Evolutionary conservation across 192 early-diverging fungal species (phyloP), one percentile per base, ranked within the genome.

Genomic region (Dispira parvispora): DNA sequence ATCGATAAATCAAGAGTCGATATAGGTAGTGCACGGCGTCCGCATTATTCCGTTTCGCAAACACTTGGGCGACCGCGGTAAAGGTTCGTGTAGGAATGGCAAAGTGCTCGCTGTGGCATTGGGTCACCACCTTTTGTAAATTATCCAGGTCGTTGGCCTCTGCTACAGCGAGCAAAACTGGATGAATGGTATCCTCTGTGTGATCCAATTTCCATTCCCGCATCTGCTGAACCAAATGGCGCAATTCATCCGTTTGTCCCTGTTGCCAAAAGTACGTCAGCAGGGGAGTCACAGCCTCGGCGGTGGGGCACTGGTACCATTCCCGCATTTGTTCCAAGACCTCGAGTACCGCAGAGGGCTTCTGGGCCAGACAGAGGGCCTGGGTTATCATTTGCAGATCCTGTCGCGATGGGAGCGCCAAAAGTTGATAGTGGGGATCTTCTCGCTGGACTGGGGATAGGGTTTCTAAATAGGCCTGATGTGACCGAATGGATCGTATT

Each of bases 1-100:
- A 21, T 3, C 28, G 25, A 28, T 55, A 55, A 14, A 55, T 28
- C 25, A 55, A 9, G 53, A 23, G 16, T 3, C 23, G 13, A 28
- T 55, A 55, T 9, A 55, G 53, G 53, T 55, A 55, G 11, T 23
- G 25, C 18, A 55, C 53, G 13, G 53, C 53, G 8, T 21, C 53
- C 25, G 21, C 53, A 28, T 55, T 55, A 14, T 28, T 3, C 25
- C 1, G 53, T 13, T 26, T 21, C 20, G 53, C 23, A 28, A 55
- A 55, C 9, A 21, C 18, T 2, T 25, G 18, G 25, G 25, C 53
- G 9, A 28, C 21, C 3, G 13, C 53, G 20, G 53, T 23, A 13
- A 55, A 25, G 9, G 28, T 55, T 14, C 25, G 11, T 3, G 53
- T 13, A 3, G 13, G 18, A 23, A 55, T 26, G 25, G 21, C 53